Evolutionary conservation across 495 filamentous ascomycete species (phyloP), one percentile per base, ranked within the genome.

Genomic region (Chaetomium tenue): DNA sequence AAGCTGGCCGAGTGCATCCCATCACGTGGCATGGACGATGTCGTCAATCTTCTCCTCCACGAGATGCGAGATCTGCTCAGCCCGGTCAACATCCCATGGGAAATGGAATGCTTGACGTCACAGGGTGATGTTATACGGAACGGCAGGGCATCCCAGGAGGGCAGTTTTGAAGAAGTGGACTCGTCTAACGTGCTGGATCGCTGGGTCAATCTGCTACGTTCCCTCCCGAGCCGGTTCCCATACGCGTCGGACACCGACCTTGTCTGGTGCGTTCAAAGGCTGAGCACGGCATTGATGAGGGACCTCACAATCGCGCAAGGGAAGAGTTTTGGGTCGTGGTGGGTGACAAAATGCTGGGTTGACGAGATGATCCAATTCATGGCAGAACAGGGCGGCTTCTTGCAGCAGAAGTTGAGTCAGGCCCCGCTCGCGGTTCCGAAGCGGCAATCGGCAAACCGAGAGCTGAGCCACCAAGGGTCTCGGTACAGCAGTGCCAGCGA

Each of bases 261-360:
- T 48, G 81, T 92, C 22, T 84, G 85, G 72, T 89, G 86, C 65
- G 84, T 91, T 25, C 85, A 88, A 61, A 82, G 84, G 28, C 76
- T 92, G 20, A 84, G 89, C 20, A 88, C 86, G 1, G 84, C 88
- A 13, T 85, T 88, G 8, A 79, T 93, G 72, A 82, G 91, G 47
- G 91, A 93, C 68, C 81, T 93, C 62, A 97, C 93, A 9, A 86
- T 97, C 25, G 84, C 84, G 26, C 87, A 89, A 64, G 91, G 90
- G 12, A 85, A 87, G 63, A 96, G 91, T 69, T 98, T 97, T 71
- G 91, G 91, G 16, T 88, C 90, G 2, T 98, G 94, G 94, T 97
- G 94, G 92, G 89, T 97, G 60, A 92, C 91, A n/a, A 96, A 97
- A 72, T 91, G 93, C 58, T 98, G 92, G 81, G 85, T 98, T 59